Percentiles rank a stretch among this genome's conserved stretches.
phyloP scores from a whole-genome alignment of 805 yeast genomes.

The Millerozyma miso region DNA sequence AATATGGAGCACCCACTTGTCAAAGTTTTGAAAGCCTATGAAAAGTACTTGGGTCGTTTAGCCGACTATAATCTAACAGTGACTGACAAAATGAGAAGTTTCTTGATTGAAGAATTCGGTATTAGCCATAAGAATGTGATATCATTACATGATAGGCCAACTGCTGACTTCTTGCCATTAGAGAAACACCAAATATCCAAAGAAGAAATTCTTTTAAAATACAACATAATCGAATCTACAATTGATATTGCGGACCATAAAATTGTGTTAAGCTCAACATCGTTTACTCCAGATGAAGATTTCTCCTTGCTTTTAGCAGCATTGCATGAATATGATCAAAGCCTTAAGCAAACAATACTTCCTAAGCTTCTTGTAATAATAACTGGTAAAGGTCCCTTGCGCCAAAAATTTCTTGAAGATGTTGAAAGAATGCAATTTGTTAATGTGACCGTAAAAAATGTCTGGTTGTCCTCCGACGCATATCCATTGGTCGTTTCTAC shows the following conservation, averaged over 20 bases:
- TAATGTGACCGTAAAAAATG: constrained; percentile 54
- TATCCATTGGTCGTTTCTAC: constrained; percentile 72
- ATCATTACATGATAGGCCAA: constrained; percentile 86
- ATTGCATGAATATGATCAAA: constrained; percentile 52
- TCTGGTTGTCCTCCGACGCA: constrained; percentile 75
- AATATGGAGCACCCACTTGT: constrained; percentile 60
- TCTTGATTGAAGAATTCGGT: constrained; percentile 52
- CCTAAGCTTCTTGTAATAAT: constrained; percentile 65
- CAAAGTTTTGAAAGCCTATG: constrained; percentile 56
- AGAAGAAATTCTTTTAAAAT: constrained; percentile 22
- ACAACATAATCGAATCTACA: constrained; percentile 24
- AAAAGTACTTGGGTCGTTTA: constrained; percentile 52
- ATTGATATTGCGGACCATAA: constrained; percentile 39
- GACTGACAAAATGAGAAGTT: constrained; percentile 65
- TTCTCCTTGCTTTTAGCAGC: constrained; percentile 67
- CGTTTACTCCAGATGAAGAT: constrained; percentile 96
- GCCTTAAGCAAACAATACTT: constrained; percentile 11
- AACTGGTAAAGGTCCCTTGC: constrained; percentile 96
- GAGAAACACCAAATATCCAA: constrained; percentile 25
- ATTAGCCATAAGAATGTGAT: constrained; percentile 43
- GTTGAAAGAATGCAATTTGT: constrained; percentile 42
- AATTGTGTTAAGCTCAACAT: constrained; percentile 81
- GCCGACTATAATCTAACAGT: constrained; percentile 80
- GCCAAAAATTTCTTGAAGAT: constrained; percentile 43
- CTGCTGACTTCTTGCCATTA: constrained; percentile 57